phyloP scores from a whole-genome alignment of 257 asterid species.

The Gentiana dahurica region DNA sequence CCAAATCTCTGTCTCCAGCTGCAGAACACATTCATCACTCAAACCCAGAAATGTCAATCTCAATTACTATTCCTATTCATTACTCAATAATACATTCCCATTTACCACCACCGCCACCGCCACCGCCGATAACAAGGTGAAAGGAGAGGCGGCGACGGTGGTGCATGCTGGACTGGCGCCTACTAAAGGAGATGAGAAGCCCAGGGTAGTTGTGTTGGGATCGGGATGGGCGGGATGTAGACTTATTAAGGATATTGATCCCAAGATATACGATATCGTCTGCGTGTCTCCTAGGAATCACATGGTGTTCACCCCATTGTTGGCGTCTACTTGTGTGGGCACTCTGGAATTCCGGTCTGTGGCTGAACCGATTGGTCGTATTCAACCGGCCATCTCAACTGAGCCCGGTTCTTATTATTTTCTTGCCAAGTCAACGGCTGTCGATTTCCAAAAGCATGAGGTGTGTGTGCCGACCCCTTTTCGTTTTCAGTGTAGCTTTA shows the following conservation, averaged over 20 bases:
- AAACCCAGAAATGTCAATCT: slow-evolving; percentile 10
- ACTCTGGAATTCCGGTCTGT: slow-evolving; percentile 98
- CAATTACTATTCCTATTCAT: slow-evolving; percentile 20
- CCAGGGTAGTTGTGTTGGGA: slow-evolving; percentile 89
- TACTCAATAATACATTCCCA: slow-evolving; percentile 28
- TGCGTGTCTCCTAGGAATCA: slow-evolving; percentile 94
- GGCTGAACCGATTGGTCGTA: slow-evolving; percentile 87
- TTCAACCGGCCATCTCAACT: slow-evolving; percentile 85
- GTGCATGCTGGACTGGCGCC: slow-evolving; percentile 38
- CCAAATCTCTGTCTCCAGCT: slow-evolving; percentile 36
- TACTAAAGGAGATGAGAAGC: slow-evolving; percentile 74
- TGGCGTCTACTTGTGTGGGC: slow-evolving; percentile 98
- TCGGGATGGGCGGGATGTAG: slow-evolving; percentile 99
- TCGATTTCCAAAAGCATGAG: slow-evolving; percentile 66
- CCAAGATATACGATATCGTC: slow-evolving; percentile 61
- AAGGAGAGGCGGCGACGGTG: slow-evolving; percentile 2
- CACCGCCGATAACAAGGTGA: background rate
- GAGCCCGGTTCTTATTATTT: slow-evolving; percentile 89
- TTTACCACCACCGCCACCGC: slow-evolving; percentile 26
- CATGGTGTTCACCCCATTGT: slow-evolving; percentile 95
- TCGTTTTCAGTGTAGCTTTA: background rate
- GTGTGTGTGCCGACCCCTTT: slow-evolving; percentile 19
- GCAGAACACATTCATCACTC: slow-evolving; percentile 20
- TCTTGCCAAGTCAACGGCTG: slow-evolving; percentile 64
- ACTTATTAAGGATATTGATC: slow-evolving; percentile 75